These are phyloP conservation scores for Austroboletus olivaceoglutinosus DNA, from an alignment of 1,284 basidiomycete species.

Conservation along the genomic window DNA sequence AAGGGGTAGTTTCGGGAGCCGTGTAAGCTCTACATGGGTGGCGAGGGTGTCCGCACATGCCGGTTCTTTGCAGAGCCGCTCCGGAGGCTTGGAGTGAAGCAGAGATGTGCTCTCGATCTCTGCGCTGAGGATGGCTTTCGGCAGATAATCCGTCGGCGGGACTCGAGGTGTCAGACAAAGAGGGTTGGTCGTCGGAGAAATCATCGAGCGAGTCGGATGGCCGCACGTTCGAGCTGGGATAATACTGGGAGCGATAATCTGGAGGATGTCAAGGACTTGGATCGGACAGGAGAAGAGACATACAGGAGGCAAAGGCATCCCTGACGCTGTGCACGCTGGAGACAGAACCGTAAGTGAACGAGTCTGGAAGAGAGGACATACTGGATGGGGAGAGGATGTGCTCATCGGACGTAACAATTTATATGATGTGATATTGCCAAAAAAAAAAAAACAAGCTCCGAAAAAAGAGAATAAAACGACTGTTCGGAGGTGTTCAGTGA, in stretches of 20 bases:
- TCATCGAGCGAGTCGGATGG: conserved; percentile 43
- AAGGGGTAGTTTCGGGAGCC: conserved; percentile 37
- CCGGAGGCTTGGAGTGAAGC: conserved; percentile 34
- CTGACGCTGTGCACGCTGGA: conserved; percentile 52
- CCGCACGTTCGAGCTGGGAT: conserved; percentile 57
- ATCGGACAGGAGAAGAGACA: conserved; percentile 35
- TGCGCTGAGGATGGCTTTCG: conserved; percentile 1
- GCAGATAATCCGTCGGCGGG: neutral
- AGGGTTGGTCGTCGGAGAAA: conserved; percentile 34
- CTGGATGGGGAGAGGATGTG: neutral
- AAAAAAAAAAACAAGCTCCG: conserved; percentile 20
- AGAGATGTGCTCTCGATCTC: conserved; percentile 2
- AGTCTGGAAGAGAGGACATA: conserved; percentile 45
- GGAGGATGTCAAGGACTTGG: neutral
- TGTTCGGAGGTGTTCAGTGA: no score
- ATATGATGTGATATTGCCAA: neutral
- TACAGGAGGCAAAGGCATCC: conserved; percentile 51
- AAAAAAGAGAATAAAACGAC: neutral
- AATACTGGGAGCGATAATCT: conserved; percentile 65
- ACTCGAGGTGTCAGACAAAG: conserved; percentile 15
- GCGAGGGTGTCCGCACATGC: conserved; percentile 18
- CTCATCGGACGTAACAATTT: neutral
- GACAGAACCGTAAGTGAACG: conserved; percentile 51
- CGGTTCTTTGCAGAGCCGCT: conserved; percentile 49
- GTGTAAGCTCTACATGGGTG: neutral